Percentiles rank a stretch among this genome's conserved stretches.
phyloP scores from a whole-genome alignment of 2,329 filamentous ascomycete genomes.

The Fusarium chuoi region DNA sequence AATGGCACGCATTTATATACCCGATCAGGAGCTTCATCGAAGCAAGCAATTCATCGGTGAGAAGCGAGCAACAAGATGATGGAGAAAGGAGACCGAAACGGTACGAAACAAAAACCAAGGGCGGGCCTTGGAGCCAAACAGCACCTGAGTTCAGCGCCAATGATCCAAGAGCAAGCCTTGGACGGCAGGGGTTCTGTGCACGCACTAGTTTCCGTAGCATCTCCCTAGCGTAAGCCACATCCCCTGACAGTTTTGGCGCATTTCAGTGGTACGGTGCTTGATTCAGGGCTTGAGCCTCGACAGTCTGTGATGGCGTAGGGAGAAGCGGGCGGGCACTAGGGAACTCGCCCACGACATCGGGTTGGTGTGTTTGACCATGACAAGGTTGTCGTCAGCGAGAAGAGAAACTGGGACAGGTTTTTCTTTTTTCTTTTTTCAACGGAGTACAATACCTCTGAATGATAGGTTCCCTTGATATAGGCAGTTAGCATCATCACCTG shows the following conservation, averaged over 20 bases:
- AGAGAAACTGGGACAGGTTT: background rate
- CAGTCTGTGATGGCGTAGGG: conserved; percentile 21
- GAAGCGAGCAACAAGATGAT: conserved; percentile 30
- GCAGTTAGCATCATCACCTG: background rate
- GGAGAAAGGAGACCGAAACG: conserved; percentile 29
- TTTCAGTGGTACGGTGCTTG: background rate
- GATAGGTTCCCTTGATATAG: background rate
- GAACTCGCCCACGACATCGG: conserved; percentile 39
- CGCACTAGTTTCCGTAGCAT: conserved; percentile 30
- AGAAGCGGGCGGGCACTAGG: conserved; percentile 42
- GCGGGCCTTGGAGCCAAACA: conserved; percentile 37
- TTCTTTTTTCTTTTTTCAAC: background rate
- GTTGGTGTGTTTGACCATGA: conserved; percentile 14
- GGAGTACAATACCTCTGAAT: background rate
- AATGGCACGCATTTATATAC: conserved; percentile 20
- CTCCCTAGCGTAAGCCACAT: conserved; percentile 27
- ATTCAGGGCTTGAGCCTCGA: background rate
- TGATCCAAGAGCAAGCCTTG: conserved; percentile 23
- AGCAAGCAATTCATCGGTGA: conserved; percentile 29
- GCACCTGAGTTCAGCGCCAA: conserved; percentile 18
- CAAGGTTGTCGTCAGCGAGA: background rate
- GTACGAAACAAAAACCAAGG: conserved; percentile 37
- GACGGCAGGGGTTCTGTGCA: background rate
- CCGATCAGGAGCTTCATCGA: conserved; percentile 7
- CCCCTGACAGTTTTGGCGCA: conserved; percentile 3